These are phyloP conservation scores for Xylaria scruposa DNA, from an alignment of 495 filamentous ascomycete species.

Conservation along the genomic window DNA sequence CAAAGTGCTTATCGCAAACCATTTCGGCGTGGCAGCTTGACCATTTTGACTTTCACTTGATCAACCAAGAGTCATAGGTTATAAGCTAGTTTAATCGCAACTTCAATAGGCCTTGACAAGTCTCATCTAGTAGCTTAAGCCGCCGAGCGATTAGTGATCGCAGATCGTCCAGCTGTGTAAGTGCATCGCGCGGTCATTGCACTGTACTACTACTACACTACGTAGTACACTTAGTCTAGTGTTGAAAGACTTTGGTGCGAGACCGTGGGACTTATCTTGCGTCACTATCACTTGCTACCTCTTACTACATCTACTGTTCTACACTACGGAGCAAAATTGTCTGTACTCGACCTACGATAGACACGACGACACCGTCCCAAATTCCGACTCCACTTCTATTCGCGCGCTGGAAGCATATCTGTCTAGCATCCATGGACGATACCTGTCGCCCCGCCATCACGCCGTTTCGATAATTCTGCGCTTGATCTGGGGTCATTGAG, in stretches of 20 bases:
- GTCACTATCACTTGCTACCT: neutral
- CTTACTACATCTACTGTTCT: neutral
- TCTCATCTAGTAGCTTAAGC: neutral
- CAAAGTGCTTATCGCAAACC: neutral
- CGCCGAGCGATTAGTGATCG: conserved; percentile 13
- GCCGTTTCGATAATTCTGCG: neutral
- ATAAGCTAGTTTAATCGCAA: neutral
- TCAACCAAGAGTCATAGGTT: neutral
- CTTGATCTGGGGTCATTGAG: neutral
- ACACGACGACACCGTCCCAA: neutral
- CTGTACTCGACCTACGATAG: neutral
- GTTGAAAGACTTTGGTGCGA: neutral
- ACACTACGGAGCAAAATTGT: neutral
- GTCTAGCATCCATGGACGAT: conserved; percentile 11
- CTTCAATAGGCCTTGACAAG: neutral
- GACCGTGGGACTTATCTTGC: conserved; percentile 9
- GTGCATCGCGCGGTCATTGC: neutral
- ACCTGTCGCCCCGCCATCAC: neutral
- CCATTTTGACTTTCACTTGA: neutral
- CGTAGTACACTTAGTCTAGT: neutral
- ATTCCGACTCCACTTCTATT: neutral
- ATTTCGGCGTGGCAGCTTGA: neutral
- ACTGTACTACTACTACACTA: neutral
- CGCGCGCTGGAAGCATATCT: neutral
- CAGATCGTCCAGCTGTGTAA: neutral